Evolutionary conservation across 805 yeast species (phyloP).

Genomic region (Sugiyamaella americana): DNA sequence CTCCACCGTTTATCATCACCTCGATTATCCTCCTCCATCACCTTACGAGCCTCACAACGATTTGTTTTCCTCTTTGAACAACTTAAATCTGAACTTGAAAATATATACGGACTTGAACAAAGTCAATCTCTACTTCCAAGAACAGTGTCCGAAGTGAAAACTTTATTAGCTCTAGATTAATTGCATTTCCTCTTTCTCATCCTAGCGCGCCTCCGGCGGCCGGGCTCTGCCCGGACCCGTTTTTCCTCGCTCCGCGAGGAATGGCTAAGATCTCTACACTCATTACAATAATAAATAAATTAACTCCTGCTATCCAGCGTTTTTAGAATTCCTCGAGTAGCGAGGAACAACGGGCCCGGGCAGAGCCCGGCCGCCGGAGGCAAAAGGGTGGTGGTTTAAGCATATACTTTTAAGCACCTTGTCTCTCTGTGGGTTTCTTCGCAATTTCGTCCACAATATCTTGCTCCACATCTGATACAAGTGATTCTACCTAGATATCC

Average conservation of each 20-base stretch:
- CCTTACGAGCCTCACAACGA: conserved; percentile 27
- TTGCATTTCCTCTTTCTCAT: no score
- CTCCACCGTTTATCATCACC: conserved; percentile 33
- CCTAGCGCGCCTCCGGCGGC: no score
- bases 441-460: conserved; percentile 33
- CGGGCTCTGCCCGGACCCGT: no score
- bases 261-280: no score
- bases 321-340: no score
- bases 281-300: no score
- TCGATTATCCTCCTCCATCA: conserved; percentile 27
- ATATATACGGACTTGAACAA: conserved; percentile 23
- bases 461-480: conserved; percentile 35
- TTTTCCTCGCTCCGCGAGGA: no score
- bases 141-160: conserved; percentile 25
- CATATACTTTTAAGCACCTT: conserved; percentile 31
- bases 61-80: conserved; percentile 29
- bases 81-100: conserved; percentile 25
- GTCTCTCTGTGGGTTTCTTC: conserved; percentile 35
- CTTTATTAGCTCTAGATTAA: conserved; percentile 23
- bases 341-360: no score
- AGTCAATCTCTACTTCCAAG: conserved; percentile 25
- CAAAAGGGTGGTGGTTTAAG: no score
- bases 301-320: no score
- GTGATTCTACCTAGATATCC: conserved; percentile 34
- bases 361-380: no score